These are phyloP conservation scores for Scolecobasidium constrictum DNA, from an alignment of 2,329 filamentous ascomycete genomes.

Conservation along the genomic window DNA sequence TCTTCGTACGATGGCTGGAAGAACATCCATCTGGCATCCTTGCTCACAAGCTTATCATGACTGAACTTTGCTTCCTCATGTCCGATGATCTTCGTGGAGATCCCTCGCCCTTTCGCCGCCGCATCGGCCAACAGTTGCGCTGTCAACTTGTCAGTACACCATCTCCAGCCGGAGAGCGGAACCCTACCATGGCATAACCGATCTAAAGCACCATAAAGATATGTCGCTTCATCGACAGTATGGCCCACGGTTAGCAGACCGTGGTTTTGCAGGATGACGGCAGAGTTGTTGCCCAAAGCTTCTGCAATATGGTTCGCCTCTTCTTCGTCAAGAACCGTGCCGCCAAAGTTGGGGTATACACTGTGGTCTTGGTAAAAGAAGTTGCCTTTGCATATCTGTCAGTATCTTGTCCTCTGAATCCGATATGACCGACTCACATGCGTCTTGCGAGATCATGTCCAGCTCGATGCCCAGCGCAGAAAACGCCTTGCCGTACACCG, in stretches of 20 bases:
- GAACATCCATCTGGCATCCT: too few relatives aligned
- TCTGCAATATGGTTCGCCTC: slow-evolving; percentile 34
- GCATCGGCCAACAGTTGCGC: slow-evolving; percentile 39
- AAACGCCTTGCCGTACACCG: slow-evolving; percentile 32
- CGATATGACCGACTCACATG: too few relatives aligned
- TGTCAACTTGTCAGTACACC: too few relatives aligned
- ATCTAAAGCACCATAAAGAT: slow-evolving; percentile 26
- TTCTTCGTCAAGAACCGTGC: slow-evolving; percentile 32
- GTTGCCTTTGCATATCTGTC: too few relatives aligned
- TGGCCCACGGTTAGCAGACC: slow-evolving; percentile 33
- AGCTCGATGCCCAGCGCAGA: slow-evolving; percentile 30
- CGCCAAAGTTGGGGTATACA: slow-evolving; percentile 35
- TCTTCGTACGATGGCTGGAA: too few relatives aligned
- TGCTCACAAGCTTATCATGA: too few relatives aligned
- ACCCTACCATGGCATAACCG: slow-evolving; percentile 19
- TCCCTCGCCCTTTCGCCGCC: slow-evolving; percentile 50
- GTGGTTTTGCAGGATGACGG: slow-evolving; percentile 33
- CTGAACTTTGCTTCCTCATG: slow-evolving; percentile 60
- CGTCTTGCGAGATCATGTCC: slow-evolving; percentile 35
- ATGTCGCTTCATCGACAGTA: slow-evolving; percentile 30
- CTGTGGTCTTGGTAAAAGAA: slow-evolving; percentile 27
- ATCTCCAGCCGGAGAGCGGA: too few relatives aligned
- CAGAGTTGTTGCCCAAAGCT: slow-evolving; percentile 28
- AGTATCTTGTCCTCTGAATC: too few relatives aligned
- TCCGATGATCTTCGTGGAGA: slow-evolving; percentile 53